Evolutionary conservation across 2,329 filamentous ascomycete genomes (phyloP).

Genomic region (Penicillium sp.): DNA sequence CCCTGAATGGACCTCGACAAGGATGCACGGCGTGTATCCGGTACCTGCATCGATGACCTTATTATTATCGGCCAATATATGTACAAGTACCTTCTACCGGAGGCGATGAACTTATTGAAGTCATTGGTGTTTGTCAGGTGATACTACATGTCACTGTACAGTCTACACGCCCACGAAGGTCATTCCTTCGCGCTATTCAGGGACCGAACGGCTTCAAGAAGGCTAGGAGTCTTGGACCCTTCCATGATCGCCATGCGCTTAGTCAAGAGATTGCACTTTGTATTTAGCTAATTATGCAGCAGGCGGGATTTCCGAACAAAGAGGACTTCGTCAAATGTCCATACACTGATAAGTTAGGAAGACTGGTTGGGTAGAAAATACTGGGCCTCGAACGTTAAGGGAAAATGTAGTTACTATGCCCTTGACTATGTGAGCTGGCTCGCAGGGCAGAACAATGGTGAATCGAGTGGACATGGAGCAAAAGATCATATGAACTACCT

Average conservation of each 20-base stretch:
- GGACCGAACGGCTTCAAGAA: background rate
- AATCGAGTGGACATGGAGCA: constrained; percentile 8
- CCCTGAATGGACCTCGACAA: background rate
- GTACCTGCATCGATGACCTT: background rate
- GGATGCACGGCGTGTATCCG: background rate
- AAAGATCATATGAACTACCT: background rate
- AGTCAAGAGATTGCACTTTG: background rate
- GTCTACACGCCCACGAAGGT: background rate
- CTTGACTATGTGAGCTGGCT: background rate
- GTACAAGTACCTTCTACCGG: background rate
- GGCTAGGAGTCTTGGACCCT: constrained; percentile 9
- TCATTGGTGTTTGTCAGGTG: too few relatives aligned
- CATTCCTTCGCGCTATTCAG: background rate
- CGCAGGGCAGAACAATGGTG: background rate
- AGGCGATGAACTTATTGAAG: too few relatives aligned
- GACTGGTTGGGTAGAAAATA: background rate
- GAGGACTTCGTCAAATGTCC: too few relatives aligned
- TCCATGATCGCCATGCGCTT: constrained; percentile 13
- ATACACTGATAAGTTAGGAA: background rate
- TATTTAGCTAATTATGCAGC: background rate
- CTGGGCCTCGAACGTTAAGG: too few relatives aligned
- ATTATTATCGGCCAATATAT: background rate
- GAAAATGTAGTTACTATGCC: background rate
- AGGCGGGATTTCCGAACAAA: background rate
- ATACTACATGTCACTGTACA: too few relatives aligned